Evolutionary conservation across 2,329 filamentous ascomycete species (phyloP).

Genomic region (Aspergillus calidoustus): DNA sequence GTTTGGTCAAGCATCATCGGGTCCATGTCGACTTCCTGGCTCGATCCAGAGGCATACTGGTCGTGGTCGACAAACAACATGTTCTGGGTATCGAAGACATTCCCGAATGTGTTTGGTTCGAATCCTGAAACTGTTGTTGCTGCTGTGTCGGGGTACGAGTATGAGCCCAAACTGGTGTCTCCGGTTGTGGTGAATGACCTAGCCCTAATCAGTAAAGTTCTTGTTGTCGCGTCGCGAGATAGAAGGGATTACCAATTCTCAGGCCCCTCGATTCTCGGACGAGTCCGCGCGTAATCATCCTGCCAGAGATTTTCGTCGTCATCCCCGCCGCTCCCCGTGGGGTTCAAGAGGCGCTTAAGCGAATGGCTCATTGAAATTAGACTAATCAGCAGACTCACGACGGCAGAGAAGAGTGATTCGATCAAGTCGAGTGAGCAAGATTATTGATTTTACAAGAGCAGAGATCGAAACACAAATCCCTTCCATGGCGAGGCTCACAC

Average conservation of each 20-base stretch:
- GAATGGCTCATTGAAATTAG: background rate
- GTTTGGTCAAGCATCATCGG: background rate
- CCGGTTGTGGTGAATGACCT: background rate
- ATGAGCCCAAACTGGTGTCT: background rate
- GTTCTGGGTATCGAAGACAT: background rate
- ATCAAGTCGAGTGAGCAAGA: too few relatives aligned
- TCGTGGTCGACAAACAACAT: background rate
- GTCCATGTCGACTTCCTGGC: background rate
- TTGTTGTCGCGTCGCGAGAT: background rate
- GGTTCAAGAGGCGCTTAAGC: background rate
- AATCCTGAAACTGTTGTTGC: background rate
- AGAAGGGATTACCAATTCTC: background rate
- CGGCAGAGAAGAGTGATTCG: too few relatives aligned
- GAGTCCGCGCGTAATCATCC: background rate
- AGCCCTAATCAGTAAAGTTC: background rate
- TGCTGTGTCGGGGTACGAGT: background rate
- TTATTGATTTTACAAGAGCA: too few relatives aligned
- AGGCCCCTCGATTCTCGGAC: background rate
- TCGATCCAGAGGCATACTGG: background rate
- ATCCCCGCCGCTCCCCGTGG: background rate
- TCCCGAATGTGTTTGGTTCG: background rate
- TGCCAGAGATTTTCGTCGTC: slow-evolving; percentile 1
- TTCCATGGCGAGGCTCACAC: too few relatives aligned
- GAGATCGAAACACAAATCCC: too few relatives aligned
- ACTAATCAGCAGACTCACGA: background rate